Base-by-base conservation (phyloP, 768 basidiomycete genomes). In the Mycena alexandri region DNA sequence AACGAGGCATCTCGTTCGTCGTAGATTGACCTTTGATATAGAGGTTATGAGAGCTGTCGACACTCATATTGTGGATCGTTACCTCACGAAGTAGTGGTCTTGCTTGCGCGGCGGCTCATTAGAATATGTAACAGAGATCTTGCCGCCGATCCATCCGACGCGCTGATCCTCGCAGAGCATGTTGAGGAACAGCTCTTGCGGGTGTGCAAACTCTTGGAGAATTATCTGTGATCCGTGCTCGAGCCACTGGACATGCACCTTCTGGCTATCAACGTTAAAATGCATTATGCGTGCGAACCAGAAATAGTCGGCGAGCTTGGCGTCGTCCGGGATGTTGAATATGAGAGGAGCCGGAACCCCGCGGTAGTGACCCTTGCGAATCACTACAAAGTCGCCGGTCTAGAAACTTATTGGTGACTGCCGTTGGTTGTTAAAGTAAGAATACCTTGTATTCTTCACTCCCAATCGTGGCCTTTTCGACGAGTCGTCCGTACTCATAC, bases 251-350 rank as follows among this genome's bases (percentile, higher is more conserved):
- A 92, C 77, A 75, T 95, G 93, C 0, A 86, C 85, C 2, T 64
- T 76, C 59, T 82, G 77, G 6, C 78, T 65, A 17, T 81, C 76
- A 38, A 80, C 77, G 17, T 83, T 75, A 62, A 93, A 84, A 56
- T 82, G 85, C 0, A 89, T 74, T 25, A 94, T 88, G 71, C 82
- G 83, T 0, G 83, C 92, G 76, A 94, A 93, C 92, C 92, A 93
- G 72, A 92, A 93, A 71, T 86, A 89, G 60, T 88, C 80, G 0
- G 84, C 81, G 3, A 92, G 77, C 4, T 77, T 82, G 19, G 81
- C 83, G 19, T 79, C 74, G 3, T 65, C 41, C 3, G 81, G 81
- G 3, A 85, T 73, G 19, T 83, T 77, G 1, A 78, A 65, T 0
- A 85, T 71, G 0, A 71, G 48, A 11, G 82, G 76, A 1, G 77